Conservation (phyloP, 2,329 filamentous ascomycete genomes). For the Graphiopsis chlorocephala region DNA sequence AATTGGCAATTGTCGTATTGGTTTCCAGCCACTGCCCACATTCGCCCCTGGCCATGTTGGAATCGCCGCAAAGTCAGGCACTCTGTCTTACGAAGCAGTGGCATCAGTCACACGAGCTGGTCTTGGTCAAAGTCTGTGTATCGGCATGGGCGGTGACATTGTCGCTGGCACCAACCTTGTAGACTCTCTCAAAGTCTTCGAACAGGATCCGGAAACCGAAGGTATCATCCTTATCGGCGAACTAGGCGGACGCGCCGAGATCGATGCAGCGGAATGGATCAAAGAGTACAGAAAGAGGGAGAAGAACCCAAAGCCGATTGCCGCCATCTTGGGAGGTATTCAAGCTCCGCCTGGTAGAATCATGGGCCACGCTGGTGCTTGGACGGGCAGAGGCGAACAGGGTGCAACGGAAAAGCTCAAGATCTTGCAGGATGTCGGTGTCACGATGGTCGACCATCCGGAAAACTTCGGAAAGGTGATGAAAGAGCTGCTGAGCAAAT, state of each 20-base stretch:
- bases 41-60: slow-evolving; percentile 68
- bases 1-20: slow-evolving; percentile 66
- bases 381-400: slow-evolving; percentile 64
- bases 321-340: slow-evolving; percentile 67
- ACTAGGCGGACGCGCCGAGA: slow-evolving; percentile 66
- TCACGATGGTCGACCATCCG: slow-evolving; percentile 70
- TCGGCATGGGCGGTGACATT: slow-evolving; percentile 75
- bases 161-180: slow-evolving; percentile 71
- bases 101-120: slow-evolving; percentile 71
- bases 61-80: slow-evolving; percentile 78
- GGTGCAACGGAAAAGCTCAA: slow-evolving; percentile 64
- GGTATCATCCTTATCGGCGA: slow-evolving; percentile 72
- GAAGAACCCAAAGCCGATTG: slow-evolving; percentile 68
- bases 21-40: slow-evolving; percentile 73
- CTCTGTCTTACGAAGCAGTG: slow-evolving; percentile 76
- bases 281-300: slow-evolving; percentile 59
- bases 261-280: slow-evolving; percentile 73
- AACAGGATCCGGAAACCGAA: slow-evolving; percentile 64
- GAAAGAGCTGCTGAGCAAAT: slow-evolving; percentile 56
- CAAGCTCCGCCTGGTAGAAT: slow-evolving; percentile 62
- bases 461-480: slow-evolving; percentile 70
- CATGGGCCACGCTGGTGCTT: slow-evolving; percentile 80
- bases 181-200: slow-evolving; percentile 66
- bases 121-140: slow-evolving; percentile 71
- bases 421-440: slow-evolving; percentile 64